Percentiles rank a stretch among this genome's conserved stretches.
These are phyloP conservation scores for Lasiodiplodia theobromae DNA, from an alignment of 2,329 filamentous ascomycete genomes.

Conservation along the genomic window DNA sequence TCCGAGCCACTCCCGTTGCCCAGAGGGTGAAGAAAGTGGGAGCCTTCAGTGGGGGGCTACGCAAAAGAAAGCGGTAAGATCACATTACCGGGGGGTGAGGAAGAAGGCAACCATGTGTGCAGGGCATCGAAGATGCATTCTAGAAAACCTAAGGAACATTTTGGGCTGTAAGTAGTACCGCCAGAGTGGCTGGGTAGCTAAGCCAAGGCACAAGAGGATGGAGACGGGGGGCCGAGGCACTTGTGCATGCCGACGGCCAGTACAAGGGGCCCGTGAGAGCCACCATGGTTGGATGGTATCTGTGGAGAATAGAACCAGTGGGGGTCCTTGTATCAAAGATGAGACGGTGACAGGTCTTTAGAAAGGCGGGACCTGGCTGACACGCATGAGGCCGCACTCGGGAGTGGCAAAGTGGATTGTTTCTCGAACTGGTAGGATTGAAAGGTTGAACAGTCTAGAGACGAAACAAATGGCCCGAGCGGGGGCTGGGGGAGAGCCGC, in stretches of 20 bases:
- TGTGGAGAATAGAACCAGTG: conserved; percentile 6
- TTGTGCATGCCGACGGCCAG: background rate
- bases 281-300: conserved; percentile 1
- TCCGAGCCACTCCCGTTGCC: conserved; percentile 5
- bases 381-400: conserved; percentile 17
- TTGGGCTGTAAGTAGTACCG: background rate
- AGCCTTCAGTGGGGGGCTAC: background rate
- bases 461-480: background rate
- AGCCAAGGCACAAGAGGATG: background rate
- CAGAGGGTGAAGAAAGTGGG: background rate
- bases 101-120: background rate
- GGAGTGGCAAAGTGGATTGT: background rate
- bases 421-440: background rate
- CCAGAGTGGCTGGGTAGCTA: background rate
- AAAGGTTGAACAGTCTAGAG: background rate
- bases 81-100: background rate
- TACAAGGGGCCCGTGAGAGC: conserved; percentile 2
- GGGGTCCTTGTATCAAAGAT: background rate
- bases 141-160: background rate
- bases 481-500: background rate
- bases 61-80: background rate
- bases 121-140: background rate
- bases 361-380: conserved; percentile 3
- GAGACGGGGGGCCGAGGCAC: conserved; percentile 19
- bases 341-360: background rate